Conservation (phyloP, 345 rosid species). For the Eutrema japonicum region DNA sequence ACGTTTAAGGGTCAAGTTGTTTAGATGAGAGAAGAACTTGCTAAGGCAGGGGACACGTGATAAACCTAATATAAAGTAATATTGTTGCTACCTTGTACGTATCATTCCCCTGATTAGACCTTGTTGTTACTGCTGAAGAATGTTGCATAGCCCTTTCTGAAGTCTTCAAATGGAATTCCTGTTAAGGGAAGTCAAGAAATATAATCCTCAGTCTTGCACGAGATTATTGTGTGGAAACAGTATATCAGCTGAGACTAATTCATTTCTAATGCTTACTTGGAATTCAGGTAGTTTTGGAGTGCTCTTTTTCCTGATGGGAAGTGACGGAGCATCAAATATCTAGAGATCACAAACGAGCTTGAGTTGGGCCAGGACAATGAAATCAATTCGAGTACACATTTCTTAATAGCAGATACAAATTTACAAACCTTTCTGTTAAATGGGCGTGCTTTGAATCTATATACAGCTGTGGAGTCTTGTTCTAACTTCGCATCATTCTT, state of each 20-base stretch:
- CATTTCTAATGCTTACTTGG: slow-evolving; percentile 56
- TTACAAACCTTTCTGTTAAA: slow-evolving; percentile 87
- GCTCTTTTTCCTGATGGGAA: slow-evolving; percentile 76
- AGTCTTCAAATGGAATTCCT: slow-evolving; percentile 93
- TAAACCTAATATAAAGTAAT: slow-evolving; percentile 8
- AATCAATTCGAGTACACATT: not conserved
- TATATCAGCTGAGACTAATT: not conserved
- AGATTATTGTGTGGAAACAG: slow-evolving; percentile 4
- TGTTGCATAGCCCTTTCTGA: slow-evolving; percentile 88
- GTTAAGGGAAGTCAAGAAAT: slow-evolving; percentile 32
- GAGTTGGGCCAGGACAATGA: slow-evolving; percentile 20
- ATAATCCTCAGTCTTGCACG: slow-evolving; percentile 24
- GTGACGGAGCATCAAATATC: slow-evolving; percentile 87
- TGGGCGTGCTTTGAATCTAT: slow-evolving; percentile 94
- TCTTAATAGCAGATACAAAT: slow-evolving; percentile 37
- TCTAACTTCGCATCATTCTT: slow-evolving; percentile 55
- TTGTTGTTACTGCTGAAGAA: slow-evolving; percentile 56
- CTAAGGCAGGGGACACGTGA: not conserved
- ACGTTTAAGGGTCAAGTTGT: slow-evolving; percentile 25
- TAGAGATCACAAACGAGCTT: slow-evolving; percentile 46
- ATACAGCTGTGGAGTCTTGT: slow-evolving; percentile 44
- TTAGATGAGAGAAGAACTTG: not conserved
- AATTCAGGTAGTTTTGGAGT: slow-evolving; percentile 80
- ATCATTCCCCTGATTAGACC: slow-evolving; percentile 46
- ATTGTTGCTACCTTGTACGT: slow-evolving; percentile 55